These are phyloP conservation scores for Neonectria hederae DNA, from an alignment of 2,329 filamentous ascomycete species.

Conservation along the genomic window DNA sequence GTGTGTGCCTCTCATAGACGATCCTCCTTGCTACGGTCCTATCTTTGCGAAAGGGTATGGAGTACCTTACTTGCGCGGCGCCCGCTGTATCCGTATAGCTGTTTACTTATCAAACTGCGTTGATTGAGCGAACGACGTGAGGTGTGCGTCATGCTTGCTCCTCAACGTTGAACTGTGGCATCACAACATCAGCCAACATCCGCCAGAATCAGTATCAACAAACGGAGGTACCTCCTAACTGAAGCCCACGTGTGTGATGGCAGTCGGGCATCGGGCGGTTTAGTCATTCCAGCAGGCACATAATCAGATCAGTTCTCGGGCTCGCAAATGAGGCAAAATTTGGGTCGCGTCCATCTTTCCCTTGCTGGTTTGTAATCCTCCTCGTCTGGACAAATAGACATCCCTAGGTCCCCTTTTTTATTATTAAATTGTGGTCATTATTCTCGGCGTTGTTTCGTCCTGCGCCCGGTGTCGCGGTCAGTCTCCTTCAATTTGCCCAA, in stretches of 20 bases:
- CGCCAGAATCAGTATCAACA: conserved; percentile 15
- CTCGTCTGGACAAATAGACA: not conserved
- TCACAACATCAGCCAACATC: conserved; percentile 5
- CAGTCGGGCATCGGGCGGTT: not conserved
- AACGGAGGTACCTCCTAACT: not conserved
- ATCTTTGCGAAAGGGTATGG: not conserved
- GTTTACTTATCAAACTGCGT: conserved; percentile 9
- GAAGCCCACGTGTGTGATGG: not conserved
- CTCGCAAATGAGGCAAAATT: not conserved
- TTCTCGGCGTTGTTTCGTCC: not conserved
- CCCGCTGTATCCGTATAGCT: not conserved
- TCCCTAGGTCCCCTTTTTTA: not conserved
- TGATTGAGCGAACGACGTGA: conserved; percentile 7
- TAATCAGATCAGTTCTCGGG: not conserved
- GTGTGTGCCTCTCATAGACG: conserved; percentile 1
- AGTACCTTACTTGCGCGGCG: not conserved
- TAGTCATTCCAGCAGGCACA: not conserved
- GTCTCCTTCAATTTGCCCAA: not conserved
- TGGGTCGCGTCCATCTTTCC: not conserved
- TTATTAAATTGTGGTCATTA: not conserved
- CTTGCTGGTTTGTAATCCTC: conserved; percentile 4
- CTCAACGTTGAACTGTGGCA: conserved; percentile 17
- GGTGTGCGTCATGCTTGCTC: conserved; percentile 13
- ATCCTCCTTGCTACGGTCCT: not conserved
- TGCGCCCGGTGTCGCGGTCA: not conserved